Evolutionary conservation across 192 early-diverging fungal genomes (phyloP).

Genomic region (Backusella westeae): DNA sequence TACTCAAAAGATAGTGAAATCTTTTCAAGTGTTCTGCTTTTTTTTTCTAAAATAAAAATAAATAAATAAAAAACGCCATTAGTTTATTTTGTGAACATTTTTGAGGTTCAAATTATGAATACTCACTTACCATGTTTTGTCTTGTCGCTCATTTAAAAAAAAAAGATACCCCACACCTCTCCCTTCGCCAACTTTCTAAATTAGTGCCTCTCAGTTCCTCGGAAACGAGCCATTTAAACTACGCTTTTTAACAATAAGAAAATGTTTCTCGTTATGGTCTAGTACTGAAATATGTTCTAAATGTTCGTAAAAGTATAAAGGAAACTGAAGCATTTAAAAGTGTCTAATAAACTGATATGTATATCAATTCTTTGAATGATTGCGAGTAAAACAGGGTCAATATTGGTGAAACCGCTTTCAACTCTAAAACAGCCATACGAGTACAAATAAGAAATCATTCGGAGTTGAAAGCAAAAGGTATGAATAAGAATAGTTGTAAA

Average conservation of each 20-base stretch:
- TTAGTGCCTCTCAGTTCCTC: neutral
- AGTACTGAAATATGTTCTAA: neutral
- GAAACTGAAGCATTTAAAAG: neutral
- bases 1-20: neutral
- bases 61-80: too few species aligned
- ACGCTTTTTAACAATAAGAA: neutral
- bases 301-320: neutral
- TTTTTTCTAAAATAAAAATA: neutral
- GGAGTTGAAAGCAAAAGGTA: neutral
- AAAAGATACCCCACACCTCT: neutral
- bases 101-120: neutral
- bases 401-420: neutral
- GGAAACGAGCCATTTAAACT: neutral
- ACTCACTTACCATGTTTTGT: neutral
- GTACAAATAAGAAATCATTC: neutral
- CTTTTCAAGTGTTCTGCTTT: neutral
- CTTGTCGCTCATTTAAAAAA: neutral
- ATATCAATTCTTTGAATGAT: neutral
- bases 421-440: neutral
- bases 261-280: neutral
- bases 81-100: neutral
- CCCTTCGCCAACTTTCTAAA: neutral
- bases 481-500: neutral
- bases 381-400: neutral
- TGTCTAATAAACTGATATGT: neutral